Base-by-base conservation (phyloP, 306 rosid species). In the Corylus avellana region DNA sequence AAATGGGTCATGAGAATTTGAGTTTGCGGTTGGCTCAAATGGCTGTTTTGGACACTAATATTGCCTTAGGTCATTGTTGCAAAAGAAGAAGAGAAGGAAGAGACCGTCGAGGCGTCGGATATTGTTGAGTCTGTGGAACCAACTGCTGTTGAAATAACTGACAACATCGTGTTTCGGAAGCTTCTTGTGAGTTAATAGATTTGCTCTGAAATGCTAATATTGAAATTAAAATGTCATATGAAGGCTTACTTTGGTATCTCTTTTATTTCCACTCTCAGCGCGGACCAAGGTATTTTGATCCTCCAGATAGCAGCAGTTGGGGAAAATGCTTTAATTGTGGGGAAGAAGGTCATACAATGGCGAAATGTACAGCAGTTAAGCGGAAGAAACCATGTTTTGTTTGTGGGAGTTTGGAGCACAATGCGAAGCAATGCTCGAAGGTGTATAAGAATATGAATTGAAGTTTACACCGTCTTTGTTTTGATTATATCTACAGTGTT, bases 241-340 rank as follows among this genome's bases (percentile, higher is more conserved):
- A 79, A 82, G 81, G 85, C 89, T 82, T 88, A 86, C 85, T 72
- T 81, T 86, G 83, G 82, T 86, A 50, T 79, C 68, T 85, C 70
- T 86, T 68, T 75, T 84, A 76, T 85, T 81, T 85, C 51, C 78
- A 64, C 77, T 87, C 76, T 76, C 94, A 95, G 97, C 92, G 98
- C 59, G 97, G 97, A 78, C 98, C 98, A 12, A 93, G 99, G 86
- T 96, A 96, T 80, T 96, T 96, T 82, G 99, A 96, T 85, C 96
- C 97, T 61, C 98, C 97, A 2, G 87, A 89, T 79, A 86, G 83
- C 81, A 81, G 89, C 81, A 81, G 88, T 81, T 96, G 99, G 98
- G 99, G 94, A 54, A 22, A 89, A 6, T 96, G 97, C 91, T 96
- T 70, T 85, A 93, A 90, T 50, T 93, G 98, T 72, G 99, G 98